phyloP scores from a whole-genome alignment of 805 yeast genomes.

The Yamadazyma philogaea region DNA sequence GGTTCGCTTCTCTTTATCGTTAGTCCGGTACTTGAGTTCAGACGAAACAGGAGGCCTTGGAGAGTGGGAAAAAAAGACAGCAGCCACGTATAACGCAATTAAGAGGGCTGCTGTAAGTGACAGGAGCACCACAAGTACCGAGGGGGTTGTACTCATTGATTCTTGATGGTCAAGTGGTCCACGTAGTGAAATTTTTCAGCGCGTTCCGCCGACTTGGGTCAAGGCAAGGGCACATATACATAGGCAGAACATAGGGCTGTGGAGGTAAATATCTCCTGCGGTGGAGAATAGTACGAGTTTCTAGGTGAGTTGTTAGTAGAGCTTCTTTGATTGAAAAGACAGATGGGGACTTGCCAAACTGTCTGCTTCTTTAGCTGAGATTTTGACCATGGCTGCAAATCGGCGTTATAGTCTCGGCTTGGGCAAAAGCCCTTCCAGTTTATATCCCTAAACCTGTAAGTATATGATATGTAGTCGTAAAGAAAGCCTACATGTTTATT shows the following conservation, averaged over 20 bases:
- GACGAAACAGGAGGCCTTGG: slow-evolving; percentile 56
- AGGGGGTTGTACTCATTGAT: neutral
- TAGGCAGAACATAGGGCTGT: too few species aligned
- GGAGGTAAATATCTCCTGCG: too few species aligned
- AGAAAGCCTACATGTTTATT: too few species aligned
- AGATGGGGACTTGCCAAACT: too few species aligned
- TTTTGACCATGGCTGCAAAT: neutral
- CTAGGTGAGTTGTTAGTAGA: too few species aligned
- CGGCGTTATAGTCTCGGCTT: too few species aligned
- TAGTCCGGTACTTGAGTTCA: slow-evolving; percentile 54
- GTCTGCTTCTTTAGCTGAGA: too few species aligned
- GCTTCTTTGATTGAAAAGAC: too few species aligned
- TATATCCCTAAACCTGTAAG: too few species aligned
- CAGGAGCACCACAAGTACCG: neutral
- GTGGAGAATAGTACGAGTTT: too few species aligned
- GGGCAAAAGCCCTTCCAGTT: too few species aligned
- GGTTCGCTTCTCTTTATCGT: slow-evolving; percentile 29
- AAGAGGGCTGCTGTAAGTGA: neutral
- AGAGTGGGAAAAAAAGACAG: slow-evolving; percentile 54
- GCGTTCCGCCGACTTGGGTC: neutral
- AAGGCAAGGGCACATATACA: neutral
- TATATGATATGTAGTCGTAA: too few species aligned
- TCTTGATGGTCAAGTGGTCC: neutral
- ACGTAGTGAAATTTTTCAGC: slow-evolving; percentile 3
- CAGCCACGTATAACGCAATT: slow-evolving; percentile 31